Conservation (phyloP, 768 basidiomycete genomes). For the Ephemerocybe angulata region DNA sequence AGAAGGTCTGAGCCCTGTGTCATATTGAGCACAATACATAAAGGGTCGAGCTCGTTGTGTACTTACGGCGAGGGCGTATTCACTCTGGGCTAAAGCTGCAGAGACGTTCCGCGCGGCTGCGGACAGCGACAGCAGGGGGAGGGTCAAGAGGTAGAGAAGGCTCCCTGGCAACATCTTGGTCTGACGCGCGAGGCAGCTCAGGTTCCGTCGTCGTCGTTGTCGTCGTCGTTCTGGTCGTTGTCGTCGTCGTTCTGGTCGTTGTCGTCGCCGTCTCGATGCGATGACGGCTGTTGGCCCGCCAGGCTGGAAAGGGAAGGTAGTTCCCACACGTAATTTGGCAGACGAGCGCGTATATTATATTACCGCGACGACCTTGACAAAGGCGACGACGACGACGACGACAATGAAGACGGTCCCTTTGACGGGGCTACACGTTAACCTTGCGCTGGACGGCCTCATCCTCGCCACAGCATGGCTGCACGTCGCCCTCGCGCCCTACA, state of each 20-base stretch:
- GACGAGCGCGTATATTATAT: no score
- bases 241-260: not conserved
- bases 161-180: conserved; percentile 11
- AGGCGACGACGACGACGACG: not conserved
- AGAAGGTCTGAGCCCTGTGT: not conserved
- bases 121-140: conserved; percentile 6
- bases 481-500: conserved; percentile 78
- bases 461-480: conserved; percentile 55
- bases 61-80: conserved; percentile 1
- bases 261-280: not conserved
- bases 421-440: conserved; percentile 18
- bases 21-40: not conserved
- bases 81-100: conserved; percentile 1
- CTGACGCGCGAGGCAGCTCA: no score
- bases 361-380: not conserved
- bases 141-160: conserved; percentile 3
- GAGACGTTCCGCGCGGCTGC: conserved; percentile 19
- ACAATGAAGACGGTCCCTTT: not conserved
- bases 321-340: not conserved
- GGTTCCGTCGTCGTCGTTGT: not conserved
- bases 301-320: not conserved
- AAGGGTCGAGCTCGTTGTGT: no score
- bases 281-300: no score
- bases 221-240: not conserved
- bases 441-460: conserved; percentile 47